phyloP scores from a whole-genome alignment of 805 yeast genomes.

The Maudiozyma bulderi region DNA sequence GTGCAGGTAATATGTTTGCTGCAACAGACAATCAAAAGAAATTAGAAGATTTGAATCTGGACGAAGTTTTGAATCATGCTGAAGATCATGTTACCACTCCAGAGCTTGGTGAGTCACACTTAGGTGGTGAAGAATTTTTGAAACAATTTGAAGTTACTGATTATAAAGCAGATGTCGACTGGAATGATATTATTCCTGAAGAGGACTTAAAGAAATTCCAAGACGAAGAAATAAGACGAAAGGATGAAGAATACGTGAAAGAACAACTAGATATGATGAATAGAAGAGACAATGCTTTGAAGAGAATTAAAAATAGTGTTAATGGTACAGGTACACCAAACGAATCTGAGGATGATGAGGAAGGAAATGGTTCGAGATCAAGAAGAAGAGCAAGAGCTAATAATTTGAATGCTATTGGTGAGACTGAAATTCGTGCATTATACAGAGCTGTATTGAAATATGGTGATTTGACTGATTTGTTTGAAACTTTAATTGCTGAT shows the following conservation, averaged over 20 bases:
- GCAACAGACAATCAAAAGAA: constrained; percentile 92
- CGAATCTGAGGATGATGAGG: constrained; percentile 31
- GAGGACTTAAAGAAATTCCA: constrained; percentile 82
- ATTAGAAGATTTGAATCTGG: constrained; percentile 88
- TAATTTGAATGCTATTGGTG: constrained; percentile 55
- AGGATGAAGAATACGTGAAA: constrained; percentile 77
- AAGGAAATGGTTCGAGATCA: constrained; percentile 31
- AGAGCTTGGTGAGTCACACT: constrained; percentile 91
- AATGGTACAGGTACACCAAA: constrained; percentile 32
- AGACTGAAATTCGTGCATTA: constrained; percentile 76
- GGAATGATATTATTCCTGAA: constrained; percentile 98
- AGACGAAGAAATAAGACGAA: constrained; percentile 78
- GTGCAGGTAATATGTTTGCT: constrained; percentile 97
- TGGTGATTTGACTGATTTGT: constrained; percentile 67
- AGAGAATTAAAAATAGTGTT: constrained; percentile 39
- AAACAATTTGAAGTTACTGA: constrained; percentile 97
- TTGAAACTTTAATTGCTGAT: constrained; percentile 83
- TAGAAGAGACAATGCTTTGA: constrained; percentile 67
- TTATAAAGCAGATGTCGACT: constrained; percentile 93
- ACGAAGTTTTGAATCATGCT: constrained; percentile 92
- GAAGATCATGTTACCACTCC: constrained; percentile 96
- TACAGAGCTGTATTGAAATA: constrained; percentile 72
- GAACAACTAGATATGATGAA: constrained; percentile 84
- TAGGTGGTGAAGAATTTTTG: constrained; percentile 96
- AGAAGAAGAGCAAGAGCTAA: constrained; percentile 31